phyloP scores from a whole-genome alignment of 805 yeast genomes.

The Hanseniaspora lachancei region DNA sequence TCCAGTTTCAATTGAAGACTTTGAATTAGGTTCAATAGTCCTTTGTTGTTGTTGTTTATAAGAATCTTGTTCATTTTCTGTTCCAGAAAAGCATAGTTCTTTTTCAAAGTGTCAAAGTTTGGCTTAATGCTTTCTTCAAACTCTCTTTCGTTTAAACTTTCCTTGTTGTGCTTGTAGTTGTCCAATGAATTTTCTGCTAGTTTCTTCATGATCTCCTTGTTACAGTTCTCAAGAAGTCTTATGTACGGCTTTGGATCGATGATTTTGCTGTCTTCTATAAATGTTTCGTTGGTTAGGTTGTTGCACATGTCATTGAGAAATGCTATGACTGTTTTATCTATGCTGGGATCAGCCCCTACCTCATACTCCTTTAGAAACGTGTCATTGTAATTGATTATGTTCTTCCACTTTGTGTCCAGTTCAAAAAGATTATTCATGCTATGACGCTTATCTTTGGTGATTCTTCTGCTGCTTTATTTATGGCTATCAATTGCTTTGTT shows the following conservation, averaged over 20 bases:
- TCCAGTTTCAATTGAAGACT: neutral
- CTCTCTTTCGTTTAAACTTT: neutral
- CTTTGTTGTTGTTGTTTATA: constrained; percentile 14
- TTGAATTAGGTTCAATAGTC: neutral
- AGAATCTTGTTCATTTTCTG: constrained; percentile 27
- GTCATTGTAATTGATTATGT: constrained; percentile 22
- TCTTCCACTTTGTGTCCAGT: constrained; percentile 49
- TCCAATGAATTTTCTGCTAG: constrained; percentile 27
- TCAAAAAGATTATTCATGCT: constrained; percentile 39
- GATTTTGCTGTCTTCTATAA: constrained; percentile 12
- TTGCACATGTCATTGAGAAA: constrained; percentile 10
- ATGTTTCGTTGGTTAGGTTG: neutral
- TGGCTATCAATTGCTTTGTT: neutral
- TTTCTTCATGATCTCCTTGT: constrained; percentile 45
- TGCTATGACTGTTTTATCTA: constrained; percentile 18
- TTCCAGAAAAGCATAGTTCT: constrained; percentile 40
- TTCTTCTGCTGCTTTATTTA: too few relatives aligned
- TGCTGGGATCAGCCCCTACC: constrained; percentile 47
- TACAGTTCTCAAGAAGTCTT: constrained; percentile 77
- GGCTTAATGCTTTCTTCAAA: constrained; percentile 29
- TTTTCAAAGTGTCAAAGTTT: constrained; percentile 34
- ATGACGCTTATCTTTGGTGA: neutral
- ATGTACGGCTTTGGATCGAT: constrained; percentile 91
- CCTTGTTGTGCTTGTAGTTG: neutral
- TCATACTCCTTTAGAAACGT: constrained; percentile 67